Percentiles rank a stretch among this genome's conserved stretches.
phyloP scores from a whole-genome alignment of 2,329 filamentous ascomycete genomes.

The Beauveria australis region DNA sequence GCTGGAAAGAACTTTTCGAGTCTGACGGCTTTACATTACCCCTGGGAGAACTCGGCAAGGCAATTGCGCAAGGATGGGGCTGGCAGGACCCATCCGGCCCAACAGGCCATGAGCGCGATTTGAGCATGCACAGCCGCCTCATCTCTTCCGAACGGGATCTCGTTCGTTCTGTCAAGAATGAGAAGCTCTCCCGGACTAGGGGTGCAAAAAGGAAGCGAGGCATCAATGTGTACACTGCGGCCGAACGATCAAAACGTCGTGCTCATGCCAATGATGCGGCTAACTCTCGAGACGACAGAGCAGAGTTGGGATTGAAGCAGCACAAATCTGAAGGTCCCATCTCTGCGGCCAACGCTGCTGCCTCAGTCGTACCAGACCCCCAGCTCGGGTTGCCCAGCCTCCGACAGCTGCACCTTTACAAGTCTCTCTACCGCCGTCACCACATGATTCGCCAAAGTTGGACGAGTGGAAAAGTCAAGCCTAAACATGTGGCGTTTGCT shows the following conservation, averaged over 20 bases:
- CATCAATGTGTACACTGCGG: conserved; percentile 33
- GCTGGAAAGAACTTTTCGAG: conserved; percentile 91
- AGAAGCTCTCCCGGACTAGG: conserved; percentile 35
- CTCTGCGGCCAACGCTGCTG: conserved; percentile 79
- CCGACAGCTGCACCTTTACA: conserved; percentile 83
- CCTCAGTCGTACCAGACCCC: conserved; percentile 71
- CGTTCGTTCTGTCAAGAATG: conserved; percentile 32
- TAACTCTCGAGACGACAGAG: conserved; percentile 32
- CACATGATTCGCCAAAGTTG: conserved; percentile 85
- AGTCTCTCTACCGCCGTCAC: conserved; percentile 90
- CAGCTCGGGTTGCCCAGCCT: conserved; percentile 70
- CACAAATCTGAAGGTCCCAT: conserved; percentile 72
- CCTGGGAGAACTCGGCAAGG: conserved; percentile 73
- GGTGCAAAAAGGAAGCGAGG: conserved; percentile 50
- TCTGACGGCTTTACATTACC: conserved; percentile 72
- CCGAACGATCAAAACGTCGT: conserved; percentile 47
- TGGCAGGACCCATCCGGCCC: conserved; percentile 82
- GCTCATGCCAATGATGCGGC: conserved; percentile 40
- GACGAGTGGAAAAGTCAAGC: conserved; percentile 79
- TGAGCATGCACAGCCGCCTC: conserved; percentile 52
- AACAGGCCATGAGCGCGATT: conserved; percentile 71
- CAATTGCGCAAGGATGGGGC: conserved; percentile 88
- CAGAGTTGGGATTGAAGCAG: conserved; percentile 32
- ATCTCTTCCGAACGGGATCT: conserved; percentile 47
- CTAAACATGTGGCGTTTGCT: conserved; percentile 89